Evolutionary conservation across 164 flowering plant genomes (phyloP), one percentile per base, ranked within the genome.

Genomic region (Aristolochia fimbriata): DNA sequence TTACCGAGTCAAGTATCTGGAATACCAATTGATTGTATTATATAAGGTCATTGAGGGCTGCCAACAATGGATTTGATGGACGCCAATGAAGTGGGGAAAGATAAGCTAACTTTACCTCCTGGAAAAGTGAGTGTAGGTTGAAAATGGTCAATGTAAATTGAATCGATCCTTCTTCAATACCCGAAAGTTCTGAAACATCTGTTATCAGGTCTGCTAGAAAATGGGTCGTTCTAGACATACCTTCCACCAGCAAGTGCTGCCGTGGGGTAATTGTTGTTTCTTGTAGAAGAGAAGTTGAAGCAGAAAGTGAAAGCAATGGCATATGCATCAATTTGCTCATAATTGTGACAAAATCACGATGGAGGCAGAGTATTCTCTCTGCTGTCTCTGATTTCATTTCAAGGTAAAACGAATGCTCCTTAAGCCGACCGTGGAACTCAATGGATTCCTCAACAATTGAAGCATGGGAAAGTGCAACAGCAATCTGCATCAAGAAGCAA

Each of bases 321-420:
- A 84, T 86, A 49, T 85, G 73, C 93, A 86, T 86, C 62, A 84
- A 91, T 68, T 88, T 82, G 71, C 84, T 85, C 96, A 88, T 88
- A 54, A 88, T 93, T 47, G 87, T 78, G 37, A 84, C 74, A 69
- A 83, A 88, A 76, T 86, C 91, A 71, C 84, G 84, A 22, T 86
- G 83, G 58, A 91, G 88, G 63, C 82, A 78, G 57, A 86, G 76
- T 15, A 91, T 91, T 66, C 45, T 73, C 78, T 86, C 91, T 62
- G 93, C 96, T 41, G 86, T 92, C 55, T 61, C 73, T 21, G 83
- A 77, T 60, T 93, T 93, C 74, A 71, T 59, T 72, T 86, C 82
- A 25, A 88, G 62, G 58, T 91, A 91, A 70, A 78, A 66, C 65
- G 86, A 86, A 70, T 86, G 96, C 67, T 84, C 84, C 73, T 78